A percentile compares a stretch with the other conserved stretches of the same genome.
Conservation (phyloP, 78 protist genomes). For the Polysphondylium violaceum region DNA sequence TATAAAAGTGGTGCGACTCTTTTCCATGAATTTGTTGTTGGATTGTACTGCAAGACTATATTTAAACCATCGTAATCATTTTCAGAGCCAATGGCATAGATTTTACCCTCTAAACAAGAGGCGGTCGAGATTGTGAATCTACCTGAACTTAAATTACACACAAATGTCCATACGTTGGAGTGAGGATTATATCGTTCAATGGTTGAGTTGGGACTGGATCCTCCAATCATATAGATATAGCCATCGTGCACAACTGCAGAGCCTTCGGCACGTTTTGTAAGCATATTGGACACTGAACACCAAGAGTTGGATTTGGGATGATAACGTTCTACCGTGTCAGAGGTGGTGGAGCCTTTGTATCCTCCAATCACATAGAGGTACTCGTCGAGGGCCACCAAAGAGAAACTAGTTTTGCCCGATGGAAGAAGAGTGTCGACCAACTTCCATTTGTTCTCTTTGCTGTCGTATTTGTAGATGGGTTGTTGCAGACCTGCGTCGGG, state of each 20-base stretch:
- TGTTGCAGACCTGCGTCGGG: slow-evolving; percentile 73
- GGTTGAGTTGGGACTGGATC: slow-evolving; percentile 2
- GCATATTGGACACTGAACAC: slow-evolving; percentile 46
- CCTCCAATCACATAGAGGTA: slow-evolving; percentile 72
- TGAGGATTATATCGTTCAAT: slow-evolving; percentile 55
- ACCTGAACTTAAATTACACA: slow-evolving; percentile 11
- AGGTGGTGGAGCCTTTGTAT: slow-evolving; percentile 50
- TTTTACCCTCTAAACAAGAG: slow-evolving; percentile 28
- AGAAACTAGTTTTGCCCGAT: slow-evolving; percentile 30
- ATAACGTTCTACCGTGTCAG: slow-evolving; percentile 55
- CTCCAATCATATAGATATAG: slow-evolving; percentile 44
- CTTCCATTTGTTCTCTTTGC: slow-evolving; percentile 28
- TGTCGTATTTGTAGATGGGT: slow-evolving; percentile 29
- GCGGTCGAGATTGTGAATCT: slow-evolving; percentile 5
- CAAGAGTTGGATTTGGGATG: slow-evolving; percentile 64
- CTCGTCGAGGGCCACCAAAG: slow-evolving; percentile 28
- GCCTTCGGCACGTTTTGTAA: slow-evolving; percentile 31
- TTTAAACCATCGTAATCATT: slow-evolving; percentile 48
- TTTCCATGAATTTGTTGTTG: slow-evolving; percentile 30
- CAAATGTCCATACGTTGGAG: slow-evolving; percentile 48
- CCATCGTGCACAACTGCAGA: slow-evolving; percentile 39
- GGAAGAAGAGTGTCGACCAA: neutral
- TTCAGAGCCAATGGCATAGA: slow-evolving; percentile 69
- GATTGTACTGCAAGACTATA: slow-evolving; percentile 47
- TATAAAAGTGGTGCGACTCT: slow-evolving; percentile 37